Evolutionary conservation across 176 grass and related monocot genomes (phyloP), one percentile per base, ranked within the genome.

Genomic region (Poa pratensis): DNA sequence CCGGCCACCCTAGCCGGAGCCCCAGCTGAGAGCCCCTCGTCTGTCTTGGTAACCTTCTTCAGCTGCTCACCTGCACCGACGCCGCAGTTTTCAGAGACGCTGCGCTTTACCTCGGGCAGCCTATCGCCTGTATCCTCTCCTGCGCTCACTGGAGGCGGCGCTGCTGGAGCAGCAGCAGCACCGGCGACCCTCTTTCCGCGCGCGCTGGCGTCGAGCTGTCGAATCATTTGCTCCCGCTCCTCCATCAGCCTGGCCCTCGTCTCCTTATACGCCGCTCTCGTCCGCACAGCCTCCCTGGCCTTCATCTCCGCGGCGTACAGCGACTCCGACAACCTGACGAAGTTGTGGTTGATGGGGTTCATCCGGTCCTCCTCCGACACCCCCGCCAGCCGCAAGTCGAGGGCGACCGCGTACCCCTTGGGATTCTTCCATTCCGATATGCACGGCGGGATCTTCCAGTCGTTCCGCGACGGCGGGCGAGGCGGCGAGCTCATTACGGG

Each of bases 361-460:
- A 35, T 35, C 28, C 79, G 84, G 6, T 78, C 26, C 59, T 73
- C 63, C 89, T 42, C 26, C 52, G 91, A 65, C 64, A 42, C 43
- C 12, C 81, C 32, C 81, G 34, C 34, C 34, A 88, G 87, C 16
- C 81, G 76, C 81, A 90, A 90, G 84, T 90, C 91, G 19, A 93
- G 80, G 23, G 77, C 81, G 71, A 90, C 69, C 7, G 30, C 61
- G 70, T 93, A 90, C 15, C 88, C 88, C 52, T 61, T 81, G 2
- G 76, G 5, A 12, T 93, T 93, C 70, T 93, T 93, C 85, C 88
- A 90, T 30, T 69, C 65, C 1, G 85, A 93, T 2, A 90, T 62
- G 23, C 30, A 69, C 4, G 91, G 85, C 52, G 81, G 76, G 40
- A 90, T 17, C 72, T 85, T 93, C 88, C 81, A 93, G 17, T 85